Conservation (phyloP, 805 yeast genomes). For the Monosporozyma servazzii region DNA sequence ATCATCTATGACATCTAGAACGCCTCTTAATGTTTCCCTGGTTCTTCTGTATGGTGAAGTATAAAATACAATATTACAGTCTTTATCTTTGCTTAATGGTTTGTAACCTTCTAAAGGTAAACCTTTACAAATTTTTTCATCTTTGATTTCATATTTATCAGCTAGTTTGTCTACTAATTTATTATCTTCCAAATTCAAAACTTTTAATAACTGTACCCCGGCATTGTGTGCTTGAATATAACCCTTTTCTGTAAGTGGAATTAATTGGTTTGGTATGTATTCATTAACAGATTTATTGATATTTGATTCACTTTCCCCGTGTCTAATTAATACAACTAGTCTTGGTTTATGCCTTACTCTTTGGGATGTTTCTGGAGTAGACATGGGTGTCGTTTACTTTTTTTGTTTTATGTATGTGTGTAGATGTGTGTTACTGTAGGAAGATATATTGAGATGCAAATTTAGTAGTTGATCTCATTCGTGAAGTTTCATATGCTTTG, state of each 20-base stretch:
- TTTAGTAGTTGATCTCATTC: neutral
- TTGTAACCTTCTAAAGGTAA: conserved; percentile 16
- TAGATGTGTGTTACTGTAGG: neutral
- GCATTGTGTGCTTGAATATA: conserved; percentile 54
- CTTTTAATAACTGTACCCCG: conserved; percentile 39
- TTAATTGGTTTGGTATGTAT: conserved; percentile 69
- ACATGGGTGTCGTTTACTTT: neutral
- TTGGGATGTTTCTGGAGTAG: neutral
- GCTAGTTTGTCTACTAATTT: conserved; percentile 13
- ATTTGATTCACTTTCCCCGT: conserved; percentile 90
- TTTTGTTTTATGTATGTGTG: neutral
- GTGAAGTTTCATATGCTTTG: neutral
- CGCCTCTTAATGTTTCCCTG: conserved; percentile 69
- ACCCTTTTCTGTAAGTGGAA: conserved; percentile 65
- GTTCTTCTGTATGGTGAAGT: conserved; percentile 85
- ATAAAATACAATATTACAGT: conserved; percentile 59
- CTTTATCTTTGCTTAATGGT: conserved; percentile 30
- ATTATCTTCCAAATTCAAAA: conserved; percentile 22
- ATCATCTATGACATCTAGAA: conserved; percentile 45
- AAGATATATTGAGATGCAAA: neutral
- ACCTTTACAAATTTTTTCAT: conserved; percentile 6
- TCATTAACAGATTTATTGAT: conserved; percentile 74
- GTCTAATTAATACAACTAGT: conserved; percentile 71
- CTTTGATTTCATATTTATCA: conserved; percentile 11
- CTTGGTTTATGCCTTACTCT: conserved; percentile 30